Conservation (phyloP, 169 alveolate genomes). For the Plasmodium ovale region DNA sequence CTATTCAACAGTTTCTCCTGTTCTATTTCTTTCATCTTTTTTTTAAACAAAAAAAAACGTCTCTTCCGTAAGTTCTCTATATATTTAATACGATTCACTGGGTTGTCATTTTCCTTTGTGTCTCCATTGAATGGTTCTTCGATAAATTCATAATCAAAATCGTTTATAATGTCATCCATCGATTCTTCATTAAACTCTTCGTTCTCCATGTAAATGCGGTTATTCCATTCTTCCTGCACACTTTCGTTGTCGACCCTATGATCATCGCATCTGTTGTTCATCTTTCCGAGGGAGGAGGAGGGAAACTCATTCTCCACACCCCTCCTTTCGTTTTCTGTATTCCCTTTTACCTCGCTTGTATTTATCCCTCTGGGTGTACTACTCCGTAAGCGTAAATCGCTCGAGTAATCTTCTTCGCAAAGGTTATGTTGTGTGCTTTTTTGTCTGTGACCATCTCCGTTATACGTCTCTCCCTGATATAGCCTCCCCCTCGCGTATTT, state of each 20-base stretch:
- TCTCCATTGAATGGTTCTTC: neutral
- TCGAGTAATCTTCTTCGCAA: too few species aligned
- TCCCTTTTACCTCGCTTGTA: too few species aligned
- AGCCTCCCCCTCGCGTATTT: neutral
- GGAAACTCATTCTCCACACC: neutral
- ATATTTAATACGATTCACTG: neutral
- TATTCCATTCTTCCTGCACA: neutral
- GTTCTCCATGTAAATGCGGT: neutral
- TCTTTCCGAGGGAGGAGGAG: neutral
- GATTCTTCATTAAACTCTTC: neutral
- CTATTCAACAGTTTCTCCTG: neutral
- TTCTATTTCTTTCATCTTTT: constrained; percentile 16
- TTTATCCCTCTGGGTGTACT: too few species aligned
- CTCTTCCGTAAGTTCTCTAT: neutral
- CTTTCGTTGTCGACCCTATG: neutral
- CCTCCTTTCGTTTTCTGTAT: too few species aligned
- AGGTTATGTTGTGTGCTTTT: too few species aligned
- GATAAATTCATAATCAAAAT: too few species aligned
- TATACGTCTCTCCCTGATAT: neutral
- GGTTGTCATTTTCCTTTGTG: neutral
- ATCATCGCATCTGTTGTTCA: neutral
- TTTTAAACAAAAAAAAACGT: constrained; percentile 1
- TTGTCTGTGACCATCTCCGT: constrained; percentile 3
- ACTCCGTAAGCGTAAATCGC: too few species aligned
- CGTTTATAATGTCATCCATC: too few species aligned